Conservation (phyloP, 2,329 filamentous ascomycete species). For the Capronia americana region DNA sequence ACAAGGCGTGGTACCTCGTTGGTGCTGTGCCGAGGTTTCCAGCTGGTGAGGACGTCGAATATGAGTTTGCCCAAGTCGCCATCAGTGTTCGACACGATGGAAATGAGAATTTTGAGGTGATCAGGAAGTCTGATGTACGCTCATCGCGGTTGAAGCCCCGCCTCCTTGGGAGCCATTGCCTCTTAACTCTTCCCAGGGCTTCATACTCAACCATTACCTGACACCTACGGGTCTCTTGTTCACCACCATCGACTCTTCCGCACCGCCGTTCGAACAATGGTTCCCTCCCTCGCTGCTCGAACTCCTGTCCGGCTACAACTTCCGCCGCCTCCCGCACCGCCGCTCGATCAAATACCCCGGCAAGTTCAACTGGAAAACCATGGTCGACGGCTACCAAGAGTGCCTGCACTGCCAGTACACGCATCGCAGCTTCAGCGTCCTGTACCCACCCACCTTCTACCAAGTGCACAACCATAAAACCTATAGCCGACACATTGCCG, state of each 20-base stretch:
- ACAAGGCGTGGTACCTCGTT: conserved; percentile 61
- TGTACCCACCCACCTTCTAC: conserved; percentile 63
- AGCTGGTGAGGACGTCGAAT: conserved; percentile 51
- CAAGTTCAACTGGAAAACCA: conserved; percentile 66
- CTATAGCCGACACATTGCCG: conserved; percentile 63
- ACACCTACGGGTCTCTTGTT: conserved; percentile 62
- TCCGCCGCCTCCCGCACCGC: conserved; percentile 60
- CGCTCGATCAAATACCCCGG: conserved; percentile 63
- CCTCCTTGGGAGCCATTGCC: background rate
- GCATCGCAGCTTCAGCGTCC: conserved; percentile 62
- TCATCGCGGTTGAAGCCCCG: background rate
- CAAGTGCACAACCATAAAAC: conserved; percentile 61
- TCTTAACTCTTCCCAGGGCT: conserved; percentile 38
- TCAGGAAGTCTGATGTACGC: conserved; percentile 35
- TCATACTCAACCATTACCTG: conserved; percentile 48
- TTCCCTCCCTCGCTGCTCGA: conserved; percentile 58
- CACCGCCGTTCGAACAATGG: conserved; percentile 59
- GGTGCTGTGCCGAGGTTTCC: conserved; percentile 60
- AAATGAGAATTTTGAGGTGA: conserved; percentile 34
- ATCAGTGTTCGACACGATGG: conserved; percentile 30
- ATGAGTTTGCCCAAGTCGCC: conserved; percentile 54
- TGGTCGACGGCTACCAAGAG: conserved; percentile 66
- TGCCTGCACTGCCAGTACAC: conserved; percentile 66
- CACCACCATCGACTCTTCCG: conserved; percentile 56
- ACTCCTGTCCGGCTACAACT: conserved; percentile 58